Evolutionary conservation across 768 basidiomycete genomes (phyloP).

Genomic region (Boletus reticuloceps): DNA sequence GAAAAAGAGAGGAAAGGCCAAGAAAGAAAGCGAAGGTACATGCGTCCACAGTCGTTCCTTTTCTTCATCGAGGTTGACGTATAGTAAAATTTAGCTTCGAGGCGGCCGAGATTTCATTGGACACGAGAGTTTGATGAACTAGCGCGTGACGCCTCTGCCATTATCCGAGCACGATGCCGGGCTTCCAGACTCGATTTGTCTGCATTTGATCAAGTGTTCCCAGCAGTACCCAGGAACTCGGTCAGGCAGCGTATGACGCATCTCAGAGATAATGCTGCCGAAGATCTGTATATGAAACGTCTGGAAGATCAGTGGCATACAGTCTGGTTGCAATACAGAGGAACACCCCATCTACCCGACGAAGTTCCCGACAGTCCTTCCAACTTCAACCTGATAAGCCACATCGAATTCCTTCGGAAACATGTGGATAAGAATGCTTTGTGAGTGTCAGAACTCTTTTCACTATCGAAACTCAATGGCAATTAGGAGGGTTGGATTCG

Average conservation of each 20-base stretch:
- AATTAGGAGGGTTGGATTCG: constrained; percentile 60
- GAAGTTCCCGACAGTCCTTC: constrained; percentile 61
- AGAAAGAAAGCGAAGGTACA: constrained; percentile 32
- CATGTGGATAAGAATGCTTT: constrained; percentile 84
- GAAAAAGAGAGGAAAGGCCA: constrained; percentile 33
- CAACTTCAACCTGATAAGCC: constrained; percentile 79
- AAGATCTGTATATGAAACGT: constrained; percentile 72
- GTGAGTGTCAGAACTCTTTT: constrained; percentile 46
- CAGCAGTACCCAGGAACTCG: constrained; percentile 67
- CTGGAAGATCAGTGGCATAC: constrained; percentile 82
- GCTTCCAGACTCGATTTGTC: constrained; percentile 62
- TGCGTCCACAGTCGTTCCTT: not conserved
- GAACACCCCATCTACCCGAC: constrained; percentile 67
- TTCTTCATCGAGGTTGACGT: not conserved
- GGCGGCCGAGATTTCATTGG: constrained; percentile 80
- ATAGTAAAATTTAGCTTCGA: constrained; percentile 12
- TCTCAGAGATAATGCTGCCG: constrained; percentile 59
- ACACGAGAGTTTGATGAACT: constrained; percentile 86
- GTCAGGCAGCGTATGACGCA: constrained; percentile 67
- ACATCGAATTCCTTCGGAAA: constrained; percentile 75
- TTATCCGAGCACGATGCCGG: constrained; percentile 79
- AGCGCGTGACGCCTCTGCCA: constrained; percentile 77
- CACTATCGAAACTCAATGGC: constrained; percentile 12
- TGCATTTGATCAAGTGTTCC: constrained; percentile 78
- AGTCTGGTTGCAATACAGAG: constrained; percentile 71